Base-by-base conservation (phyloP, 2,329 filamentous ascomycete species). In the Fonsecaea erecta region DNA sequence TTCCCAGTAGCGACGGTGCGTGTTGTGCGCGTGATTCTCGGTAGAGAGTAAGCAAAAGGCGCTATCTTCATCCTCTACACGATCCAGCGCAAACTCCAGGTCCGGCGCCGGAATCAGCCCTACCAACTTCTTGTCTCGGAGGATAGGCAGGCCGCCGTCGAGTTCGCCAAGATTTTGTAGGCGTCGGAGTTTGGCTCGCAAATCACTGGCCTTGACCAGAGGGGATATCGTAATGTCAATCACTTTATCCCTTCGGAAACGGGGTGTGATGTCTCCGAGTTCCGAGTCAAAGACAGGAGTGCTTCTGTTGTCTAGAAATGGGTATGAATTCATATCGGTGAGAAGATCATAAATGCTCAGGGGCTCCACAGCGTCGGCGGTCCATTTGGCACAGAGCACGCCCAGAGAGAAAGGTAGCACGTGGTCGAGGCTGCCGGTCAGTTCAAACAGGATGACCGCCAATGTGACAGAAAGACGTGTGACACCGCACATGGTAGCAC, bases 381-480 rank as follows among this genome's bases (percentile, higher is more conserved):
- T 97, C 95, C 95, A 99, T 79, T 99, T 99, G n/a, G 94, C 89
- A 30, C 96, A 93, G 3, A 98, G 83, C 35, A 99, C 92, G 0
- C 92, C 90, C 8, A 99, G 81, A 0, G 93, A 97, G 76, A 98
- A 98, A 0, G 95, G 95, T 11, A 99, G 81, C 2, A 99, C 95
- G 73, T 98, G 96, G 75, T 98, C 92, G 55, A 98, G 82, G 75
- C 92, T 97, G 62, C 95, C 95, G 0, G 95, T 99, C 37, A 99
- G 83, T 77, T 99, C 95, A 72, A 99, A 98, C 0, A 98, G 82
- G 66, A 99, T 98, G 73, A 98, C 93, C 0, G 93, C 93, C 8
- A 99, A 83, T 0, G 95, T 98, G 24, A 99, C 92, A 0, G 93
- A 97, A 1, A 99, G 80, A 56, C 95, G 86, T 1, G 95, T 99